phyloP scores from a whole-genome alignment of 2,329 filamentous ascomycete species.

The Colletotrichum sp. region DNA sequence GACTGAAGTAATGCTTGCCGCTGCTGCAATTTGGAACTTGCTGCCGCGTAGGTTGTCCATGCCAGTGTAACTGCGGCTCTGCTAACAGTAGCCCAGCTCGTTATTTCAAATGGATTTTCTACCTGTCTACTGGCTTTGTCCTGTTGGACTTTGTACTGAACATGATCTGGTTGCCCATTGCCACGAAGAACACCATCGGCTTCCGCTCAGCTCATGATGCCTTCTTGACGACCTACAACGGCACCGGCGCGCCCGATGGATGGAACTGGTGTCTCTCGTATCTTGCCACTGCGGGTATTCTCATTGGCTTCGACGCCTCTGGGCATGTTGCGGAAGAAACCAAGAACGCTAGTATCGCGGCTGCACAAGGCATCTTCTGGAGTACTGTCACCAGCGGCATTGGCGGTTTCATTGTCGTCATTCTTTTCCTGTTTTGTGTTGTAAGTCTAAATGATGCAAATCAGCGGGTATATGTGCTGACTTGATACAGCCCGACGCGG shows the following conservation, averaged over 20 bases:
- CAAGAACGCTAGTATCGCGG: slow-evolving; percentile 60
- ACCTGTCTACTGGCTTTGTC: slow-evolving; percentile 53
- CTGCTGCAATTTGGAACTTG: slow-evolving; percentile 56
- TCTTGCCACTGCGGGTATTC: slow-evolving; percentile 63
- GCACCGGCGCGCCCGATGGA: slow-evolving; percentile 56
- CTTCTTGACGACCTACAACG: slow-evolving; percentile 66
- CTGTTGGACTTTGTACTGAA: slow-evolving; percentile 64
- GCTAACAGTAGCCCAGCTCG: slow-evolving; percentile 33
- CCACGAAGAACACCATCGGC: slow-evolving; percentile 54
- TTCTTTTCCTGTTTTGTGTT: slow-evolving; percentile 64
- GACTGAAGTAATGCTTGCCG: slow-evolving; percentile 54
- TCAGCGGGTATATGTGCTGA: neutral
- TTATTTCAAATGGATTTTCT: slow-evolving; percentile 55
- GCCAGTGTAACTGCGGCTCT: accelerated
- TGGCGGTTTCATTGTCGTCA: slow-evolving; percentile 60
- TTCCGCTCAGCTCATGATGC: slow-evolving; percentile 64
- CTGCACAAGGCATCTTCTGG: slow-evolving; percentile 65
- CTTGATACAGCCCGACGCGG: slow-evolving; percentile 49
- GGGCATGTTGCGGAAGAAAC: slow-evolving; percentile 68
- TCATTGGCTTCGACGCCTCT: slow-evolving; percentile 67
- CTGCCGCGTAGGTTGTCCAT: slow-evolving; percentile 47
- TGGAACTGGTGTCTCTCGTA: slow-evolving; percentile 71
- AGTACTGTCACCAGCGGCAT: slow-evolving; percentile 62
- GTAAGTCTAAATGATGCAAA: slow-evolving; percentile 32
- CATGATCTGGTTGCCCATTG: slow-evolving; percentile 66